Evolutionary conservation across 805 yeast species (phyloP), one percentile per base, ranked within the genome.

Genomic region (Candida koratica): DNA sequence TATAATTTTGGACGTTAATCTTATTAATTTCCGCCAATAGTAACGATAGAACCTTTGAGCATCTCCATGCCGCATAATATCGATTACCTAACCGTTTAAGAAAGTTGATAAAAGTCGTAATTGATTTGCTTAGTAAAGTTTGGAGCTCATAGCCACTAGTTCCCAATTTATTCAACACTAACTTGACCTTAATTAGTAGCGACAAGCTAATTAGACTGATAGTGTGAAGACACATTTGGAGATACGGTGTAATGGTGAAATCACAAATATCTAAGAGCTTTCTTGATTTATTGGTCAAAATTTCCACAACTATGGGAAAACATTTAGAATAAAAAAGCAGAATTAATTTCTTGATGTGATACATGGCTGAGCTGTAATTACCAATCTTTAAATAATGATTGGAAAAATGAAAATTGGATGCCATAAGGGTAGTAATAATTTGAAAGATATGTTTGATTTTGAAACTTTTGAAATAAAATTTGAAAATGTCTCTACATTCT

Each of bases 51-150:
- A 82, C 79, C 47, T 79, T 79, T 25, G 75, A 61, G 53, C 80
- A 69, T 56, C 81, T 69, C 77, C 79, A 77, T 2, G 86, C 80
- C 47, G 76, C 77, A 38, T 76, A 77, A 50, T 79, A 80, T 43
- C 74, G 67, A 12, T 57, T 63, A 5, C 84, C 73, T 14, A 81
- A 52, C 17, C 63, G 59, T 18, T 28, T 34, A 26, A 43, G 13
- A 17, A 32, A 37, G 15, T 30, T 33, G 4, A 43, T 16, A 12
- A 37, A 38, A 2, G 23, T 20, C 1, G 52, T 61, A 12, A 53
- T 46, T 7, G 51, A 47, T n/a, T 41, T 51, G 11, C 35, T 37
- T 13, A 45, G 31, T 10, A 37, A 13, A 4, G 19, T 39, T 7
- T 32, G 38, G 15, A 33, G 34, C 9, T 22, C 22, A 9, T 17